Conservation (phyloP, 768 basidiomycete species). For the Polyporus arcularius region DNA sequence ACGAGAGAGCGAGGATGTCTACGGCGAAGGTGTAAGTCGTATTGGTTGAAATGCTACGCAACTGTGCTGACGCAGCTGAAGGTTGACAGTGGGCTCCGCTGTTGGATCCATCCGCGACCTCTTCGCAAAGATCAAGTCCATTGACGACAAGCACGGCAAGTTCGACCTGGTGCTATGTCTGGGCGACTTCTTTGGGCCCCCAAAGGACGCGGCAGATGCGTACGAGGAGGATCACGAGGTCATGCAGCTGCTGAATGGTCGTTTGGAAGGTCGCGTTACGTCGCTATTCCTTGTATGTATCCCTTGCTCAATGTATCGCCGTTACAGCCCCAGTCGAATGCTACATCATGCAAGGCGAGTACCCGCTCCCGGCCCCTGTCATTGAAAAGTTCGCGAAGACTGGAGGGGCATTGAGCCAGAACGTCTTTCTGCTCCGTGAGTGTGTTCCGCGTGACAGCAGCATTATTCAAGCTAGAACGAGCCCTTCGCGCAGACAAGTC, state of each 20-base stretch:
- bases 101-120: conserved; percentile 73
- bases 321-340: conserved; percentile 79
- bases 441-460: conserved; percentile 8
- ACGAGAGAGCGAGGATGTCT: background rate
- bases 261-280: conserved; percentile 56
- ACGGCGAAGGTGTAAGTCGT: conserved; percentile 24
- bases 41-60: background rate
- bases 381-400: conserved; percentile 75
- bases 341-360: conserved; percentile 89
- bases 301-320: conserved; percentile 15
- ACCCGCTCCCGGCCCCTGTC: conserved; percentile 70
- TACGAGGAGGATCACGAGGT: conserved; percentile 52
- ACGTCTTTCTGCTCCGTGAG: conserved; percentile 86
- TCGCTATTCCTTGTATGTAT: background rate
- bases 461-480: background rate
- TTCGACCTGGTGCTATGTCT: conserved; percentile 82
- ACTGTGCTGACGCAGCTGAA: conserved; percentile 22
- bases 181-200: conserved; percentile 83
- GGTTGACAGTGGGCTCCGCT: conserved; percentile 81
- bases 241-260: conserved; percentile 62
- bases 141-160: conserved; percentile 91
- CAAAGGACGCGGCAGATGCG: conserved; percentile 33
- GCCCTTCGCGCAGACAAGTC: conserved; percentile 64
- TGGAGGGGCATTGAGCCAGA: conserved; percentile 77
- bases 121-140: conserved; percentile 76